phyloP scores from a whole-genome alignment of 495 filamentous ascomycete species.

The Trichoderma gamsii region DNA sequence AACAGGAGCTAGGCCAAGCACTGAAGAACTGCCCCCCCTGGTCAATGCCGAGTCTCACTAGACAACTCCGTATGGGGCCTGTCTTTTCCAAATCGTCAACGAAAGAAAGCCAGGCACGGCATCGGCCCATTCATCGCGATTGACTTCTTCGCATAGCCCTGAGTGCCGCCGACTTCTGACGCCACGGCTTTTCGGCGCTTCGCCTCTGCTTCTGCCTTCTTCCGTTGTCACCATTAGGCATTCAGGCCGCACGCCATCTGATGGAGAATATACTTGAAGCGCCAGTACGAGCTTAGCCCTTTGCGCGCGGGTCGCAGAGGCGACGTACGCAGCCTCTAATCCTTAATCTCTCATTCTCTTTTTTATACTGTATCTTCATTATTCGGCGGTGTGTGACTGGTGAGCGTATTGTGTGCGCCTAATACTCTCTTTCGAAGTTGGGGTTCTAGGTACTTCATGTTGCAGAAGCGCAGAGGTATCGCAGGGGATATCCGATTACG shows the following conservation, averaged over 20 bases:
- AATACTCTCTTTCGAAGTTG: too few species aligned
- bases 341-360: background rate
- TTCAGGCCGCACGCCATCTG: too few species aligned
- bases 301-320: background rate
- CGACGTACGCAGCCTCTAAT: background rate
- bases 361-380: background rate
- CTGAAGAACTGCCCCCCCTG: background rate
- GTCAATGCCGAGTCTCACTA: background rate
- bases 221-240: background rate
- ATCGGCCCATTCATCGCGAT: background rate
- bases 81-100: too few species aligned
- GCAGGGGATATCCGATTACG: background rate
- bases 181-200: background rate
- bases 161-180: background rate
- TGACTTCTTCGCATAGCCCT: background rate
- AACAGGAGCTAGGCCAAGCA: background rate
- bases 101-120: too few species aligned
- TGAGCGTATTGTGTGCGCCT: too few species aligned
- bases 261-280: background rate
- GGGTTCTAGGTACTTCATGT: too few species aligned
- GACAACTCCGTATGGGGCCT: background rate
- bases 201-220: background rate
- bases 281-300: background rate
- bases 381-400: background rate
- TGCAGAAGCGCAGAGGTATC: too few species aligned